Evolutionary conservation across 2,329 filamentous ascomycete species (phyloP), one percentile per base, ranked within the genome.

Genomic region (Cordyceps cicadae): DNA sequence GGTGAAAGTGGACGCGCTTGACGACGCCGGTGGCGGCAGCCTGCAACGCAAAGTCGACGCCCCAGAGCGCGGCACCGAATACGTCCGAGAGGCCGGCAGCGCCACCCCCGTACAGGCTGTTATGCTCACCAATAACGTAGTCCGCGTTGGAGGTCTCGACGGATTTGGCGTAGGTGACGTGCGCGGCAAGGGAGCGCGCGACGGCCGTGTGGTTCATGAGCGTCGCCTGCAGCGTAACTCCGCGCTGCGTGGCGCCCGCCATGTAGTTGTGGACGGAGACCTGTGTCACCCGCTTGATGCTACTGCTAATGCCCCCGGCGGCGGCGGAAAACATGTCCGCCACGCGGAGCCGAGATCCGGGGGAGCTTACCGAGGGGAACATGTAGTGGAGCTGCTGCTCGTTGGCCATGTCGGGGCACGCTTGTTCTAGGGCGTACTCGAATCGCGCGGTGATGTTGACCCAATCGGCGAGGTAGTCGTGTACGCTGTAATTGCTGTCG

Each of bases 11-110:
- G 0, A 71, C 65, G 7, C 64, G 65, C 67, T 70, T 71, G 51
- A 66, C 63, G 24, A 75, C 66, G 19, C 71, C 72, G 41, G 74
- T 62, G 29, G 69, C 66, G 1, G 73, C 72, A 46, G 70, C 72
- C 54, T 67, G 65, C 34, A 75, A 69, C 67, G 72, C 70, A 67
- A 77, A 80, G 67, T 81, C 79, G 32, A 78, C 69, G 56, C 72
- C 72, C 79, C 78, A 81, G 8, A 81, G 74, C 19, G 74, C 79
- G 8, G 77, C 77, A 54, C 78, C 79, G 62, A 79, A 78, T 0
- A 76, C 78, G 62, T 79, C 77, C 49, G 71, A 72, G 52, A 79
- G 72, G 12, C 78, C 77, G 17, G 70, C 68, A 5, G 67, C 67
- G 54, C 74, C 74, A 19, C 70, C 68, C 64, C 74, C 74, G 52